phyloP scores from a whole-genome alignment of 495 filamentous ascomycete species.

The Xylaria castorea region DNA sequence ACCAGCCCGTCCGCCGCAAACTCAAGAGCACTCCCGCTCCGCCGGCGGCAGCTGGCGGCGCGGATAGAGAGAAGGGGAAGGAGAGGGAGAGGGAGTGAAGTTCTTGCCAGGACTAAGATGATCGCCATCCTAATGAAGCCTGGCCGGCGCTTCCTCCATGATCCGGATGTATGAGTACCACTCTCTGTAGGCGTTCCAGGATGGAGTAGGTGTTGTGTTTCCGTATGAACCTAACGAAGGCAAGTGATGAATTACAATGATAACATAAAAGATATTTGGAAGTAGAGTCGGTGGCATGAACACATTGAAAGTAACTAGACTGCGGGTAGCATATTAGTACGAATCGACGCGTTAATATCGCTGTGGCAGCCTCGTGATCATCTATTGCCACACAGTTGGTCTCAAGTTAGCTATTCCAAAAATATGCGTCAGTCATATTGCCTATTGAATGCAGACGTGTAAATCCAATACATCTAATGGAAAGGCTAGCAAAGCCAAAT shows the following conservation, averaged over 20 bases:
- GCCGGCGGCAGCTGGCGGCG: conserved; percentile 10
- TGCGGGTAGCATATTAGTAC: conserved; percentile 1
- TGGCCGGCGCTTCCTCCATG: background rate
- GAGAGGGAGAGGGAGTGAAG: conserved; percentile 22
- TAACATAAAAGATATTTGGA: background rate
- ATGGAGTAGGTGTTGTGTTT: background rate
- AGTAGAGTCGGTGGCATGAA: background rate
- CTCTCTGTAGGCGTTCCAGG: background rate
- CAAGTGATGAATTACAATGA: conserved; percentile 8
- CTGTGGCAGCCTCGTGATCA: background rate
- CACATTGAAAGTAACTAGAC: background rate
- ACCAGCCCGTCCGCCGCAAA: conserved; percentile 73
- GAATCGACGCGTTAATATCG: background rate
- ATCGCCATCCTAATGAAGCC: background rate
- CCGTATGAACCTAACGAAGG: conserved; percentile 5
- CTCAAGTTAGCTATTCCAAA: background rate
- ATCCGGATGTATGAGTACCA: conserved; percentile 1
- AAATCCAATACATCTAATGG: background rate
- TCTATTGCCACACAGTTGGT: background rate
- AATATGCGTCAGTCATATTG: background rate
- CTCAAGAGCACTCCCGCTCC: conserved; percentile 42
- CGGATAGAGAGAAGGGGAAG: conserved; percentile 28
- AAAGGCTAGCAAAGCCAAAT: background rate
- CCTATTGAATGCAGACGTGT: background rate
- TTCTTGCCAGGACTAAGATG: background rate